These are phyloP conservation scores for Sideroxylon spinosum DNA, from an alignment of 179 eudicot species.

Conservation along the genomic window DNA sequence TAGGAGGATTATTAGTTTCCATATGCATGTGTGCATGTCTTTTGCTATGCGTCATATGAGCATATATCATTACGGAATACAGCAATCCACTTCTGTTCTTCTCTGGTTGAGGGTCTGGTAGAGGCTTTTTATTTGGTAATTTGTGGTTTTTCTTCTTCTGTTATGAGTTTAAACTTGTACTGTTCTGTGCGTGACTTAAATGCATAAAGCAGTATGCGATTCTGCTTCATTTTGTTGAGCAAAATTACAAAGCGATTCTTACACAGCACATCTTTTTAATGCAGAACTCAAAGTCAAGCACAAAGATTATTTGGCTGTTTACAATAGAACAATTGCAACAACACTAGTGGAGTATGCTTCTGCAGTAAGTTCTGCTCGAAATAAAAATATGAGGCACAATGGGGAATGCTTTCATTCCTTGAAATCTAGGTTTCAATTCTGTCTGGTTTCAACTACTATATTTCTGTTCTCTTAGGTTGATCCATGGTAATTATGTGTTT, in stretches of 20 bases:
- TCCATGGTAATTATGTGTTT: neutral
- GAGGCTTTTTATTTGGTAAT: neutral
- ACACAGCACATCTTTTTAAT: neutral
- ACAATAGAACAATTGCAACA: conserved; percentile 70
- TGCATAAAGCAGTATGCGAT: neutral
- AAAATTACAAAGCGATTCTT: conserved; percentile 2
- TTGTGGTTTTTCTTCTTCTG: neutral
- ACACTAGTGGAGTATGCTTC: conserved; percentile 86
- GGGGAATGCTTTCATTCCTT: too few relatives aligned
- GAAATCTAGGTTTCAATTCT: neutral
- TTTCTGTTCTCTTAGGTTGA: neutral
- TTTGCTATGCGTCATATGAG: neutral
- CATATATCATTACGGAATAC: neutral
- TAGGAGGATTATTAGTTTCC: neutral
- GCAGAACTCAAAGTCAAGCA: conserved; percentile 51
- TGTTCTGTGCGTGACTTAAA: neutral
- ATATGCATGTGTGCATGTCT: neutral
- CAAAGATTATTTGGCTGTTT: conserved; percentile 31
- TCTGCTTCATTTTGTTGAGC: neutral
- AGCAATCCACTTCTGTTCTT: neutral
- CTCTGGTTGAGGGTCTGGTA: neutral
- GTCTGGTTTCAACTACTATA: neutral
- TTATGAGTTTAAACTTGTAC: neutral
- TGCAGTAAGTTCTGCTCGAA: conserved; percentile 56
- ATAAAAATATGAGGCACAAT: neutral